phyloP scores from a whole-genome alignment of 768 basidiomycete genomes.

The Auricularia cornea region DNA sequence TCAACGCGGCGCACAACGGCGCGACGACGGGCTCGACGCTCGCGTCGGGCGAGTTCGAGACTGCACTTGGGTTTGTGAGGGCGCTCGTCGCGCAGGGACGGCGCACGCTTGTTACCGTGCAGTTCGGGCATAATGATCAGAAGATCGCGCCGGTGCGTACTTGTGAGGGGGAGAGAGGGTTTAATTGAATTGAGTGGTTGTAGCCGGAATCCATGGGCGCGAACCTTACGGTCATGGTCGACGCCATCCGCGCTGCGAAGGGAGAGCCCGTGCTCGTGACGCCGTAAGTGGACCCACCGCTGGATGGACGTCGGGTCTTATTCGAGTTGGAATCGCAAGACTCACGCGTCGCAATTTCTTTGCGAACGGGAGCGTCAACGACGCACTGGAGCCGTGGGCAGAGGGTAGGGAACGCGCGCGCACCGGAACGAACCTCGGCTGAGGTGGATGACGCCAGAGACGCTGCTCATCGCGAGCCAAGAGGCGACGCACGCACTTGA shows the following conservation, averaged over 20 bases:
- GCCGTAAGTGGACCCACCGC: conserved; percentile 9
- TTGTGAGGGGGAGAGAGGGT: not conserved
- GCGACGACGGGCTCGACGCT: conserved; percentile 36
- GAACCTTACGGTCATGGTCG: conserved; percentile 33
- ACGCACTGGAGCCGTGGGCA: conserved; percentile 11
- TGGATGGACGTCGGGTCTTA: not conserved
- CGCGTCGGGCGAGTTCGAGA: conserved; percentile 29
- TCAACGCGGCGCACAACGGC: conserved; percentile 34
- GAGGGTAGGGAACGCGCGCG: not conserved
- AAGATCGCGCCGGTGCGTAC: conserved; percentile 24
- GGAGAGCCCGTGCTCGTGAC: conserved; percentile 32
- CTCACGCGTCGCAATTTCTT: conserved; percentile 32
- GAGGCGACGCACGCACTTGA: conserved; percentile 32
- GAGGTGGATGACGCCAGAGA: conserved; percentile 16
- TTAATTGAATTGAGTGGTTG: not conserved
- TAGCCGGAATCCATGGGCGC: conserved; percentile 34
- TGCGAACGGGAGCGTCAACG: conserved; percentile 28
- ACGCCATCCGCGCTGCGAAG: conserved; percentile 29
- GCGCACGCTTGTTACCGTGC: conserved; percentile 31
- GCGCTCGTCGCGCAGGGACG: conserved; percentile 28
- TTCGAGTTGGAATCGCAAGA: not conserved
- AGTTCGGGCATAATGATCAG: conserved; percentile 33
- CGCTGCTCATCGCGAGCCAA: conserved; percentile 28
- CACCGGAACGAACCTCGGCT: not conserved
- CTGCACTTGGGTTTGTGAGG: conserved; percentile 28